Percentiles rank a stretch among this genome's conserved stretches.
Conservation (phyloP, 225 moss, liverwort and hornwort species). For the Physcomitrellopsis africana region DNA sequence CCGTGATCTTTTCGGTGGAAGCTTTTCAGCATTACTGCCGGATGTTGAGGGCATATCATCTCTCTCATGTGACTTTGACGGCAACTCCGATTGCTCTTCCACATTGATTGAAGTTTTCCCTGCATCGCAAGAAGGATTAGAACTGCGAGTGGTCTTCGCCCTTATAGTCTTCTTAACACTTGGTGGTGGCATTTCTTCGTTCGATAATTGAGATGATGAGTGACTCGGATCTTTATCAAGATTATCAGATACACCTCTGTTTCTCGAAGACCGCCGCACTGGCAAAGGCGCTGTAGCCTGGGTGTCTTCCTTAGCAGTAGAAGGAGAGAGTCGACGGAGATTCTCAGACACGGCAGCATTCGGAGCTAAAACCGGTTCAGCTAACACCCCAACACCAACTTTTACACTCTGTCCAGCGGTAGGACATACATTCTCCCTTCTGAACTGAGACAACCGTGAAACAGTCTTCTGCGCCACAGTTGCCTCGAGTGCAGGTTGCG, state of each 20-base stretch:
- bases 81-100: slow-evolving; percentile 19
- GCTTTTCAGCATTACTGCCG: slow-evolving; percentile 5
- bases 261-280: slow-evolving; percentile 51
- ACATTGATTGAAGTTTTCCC: slow-evolving; percentile 6
- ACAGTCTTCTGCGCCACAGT: neutral
- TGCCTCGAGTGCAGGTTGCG: neutral
- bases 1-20: slow-evolving; percentile 22
- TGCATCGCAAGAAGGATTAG: slow-evolving; percentile 8
- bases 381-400: neutral
- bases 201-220: neutral
- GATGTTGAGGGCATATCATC: neutral
- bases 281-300: slow-evolving; percentile 9
- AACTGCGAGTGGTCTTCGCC: slow-evolving; percentile 30
- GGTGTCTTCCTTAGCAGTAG: neutral
- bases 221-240: slow-evolving; percentile 11
- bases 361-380: neutral
- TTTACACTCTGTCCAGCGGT: neutral
- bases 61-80: slow-evolving; percentile 12
- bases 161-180: slow-evolving; percentile 17
- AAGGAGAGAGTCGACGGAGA: neutral
- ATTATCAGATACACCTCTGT: slow-evolving; percentile 20
- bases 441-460: neutral
- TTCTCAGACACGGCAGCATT: neutral
- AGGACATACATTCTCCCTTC: slow-evolving; percentile 8
- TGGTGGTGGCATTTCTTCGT: slow-evolving; percentile 18